Evolutionary conservation across 306 rosid genomes (phyloP), one percentile per base, ranked within the genome.

Genomic region (Carpinus viminea): DNA sequence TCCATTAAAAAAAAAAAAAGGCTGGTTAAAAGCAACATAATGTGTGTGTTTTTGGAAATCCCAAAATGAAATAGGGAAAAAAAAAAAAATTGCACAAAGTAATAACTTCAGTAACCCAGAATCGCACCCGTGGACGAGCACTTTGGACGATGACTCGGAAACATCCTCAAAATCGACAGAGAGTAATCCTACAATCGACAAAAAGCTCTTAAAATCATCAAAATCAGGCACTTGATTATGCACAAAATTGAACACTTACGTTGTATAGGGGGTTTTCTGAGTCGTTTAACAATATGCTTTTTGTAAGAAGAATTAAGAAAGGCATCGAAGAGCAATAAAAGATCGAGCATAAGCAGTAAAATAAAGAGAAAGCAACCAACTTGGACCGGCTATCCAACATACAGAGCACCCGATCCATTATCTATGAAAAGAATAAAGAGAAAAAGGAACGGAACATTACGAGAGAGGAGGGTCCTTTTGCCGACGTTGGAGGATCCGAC

Each of bases 381-480:
- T 59, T 59, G 36, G 65, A 59, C 6, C 15, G 11, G 4, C 65
- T 11, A 59, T 6, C 11, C 21, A 66, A 1, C 24, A 38, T 5
- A 11, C 15, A 61, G 17, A 62, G 43, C 13, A 1, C 5, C 28
- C 34, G 13, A 20, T 59, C 12, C 47, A 18, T 38, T 38, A 11
- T 13, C 16, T 28, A 15, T 28, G 26, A 47, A 31, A 21, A 12
- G 41, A 15, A 26, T 21, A 64, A 56, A 31, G 75, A 73, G 41
- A 43, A 45, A 66, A 59, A 43, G 79, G 61, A 43, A 74, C 62
- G 28, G 73, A 54, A 46, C 74, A 73, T 41, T 88, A 94, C 97
- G 91, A 50, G 96, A 94, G 24, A 92, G 74, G 55, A 94, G 91
- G 20, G 96, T 89, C 81, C 92, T 93, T 84, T 94, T 92, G 86